Percentiles rank a stretch among this genome's conserved stretches.
phyloP scores from a whole-genome alignment of 176 grass and related monocot species.

The Canna indica region DNA sequence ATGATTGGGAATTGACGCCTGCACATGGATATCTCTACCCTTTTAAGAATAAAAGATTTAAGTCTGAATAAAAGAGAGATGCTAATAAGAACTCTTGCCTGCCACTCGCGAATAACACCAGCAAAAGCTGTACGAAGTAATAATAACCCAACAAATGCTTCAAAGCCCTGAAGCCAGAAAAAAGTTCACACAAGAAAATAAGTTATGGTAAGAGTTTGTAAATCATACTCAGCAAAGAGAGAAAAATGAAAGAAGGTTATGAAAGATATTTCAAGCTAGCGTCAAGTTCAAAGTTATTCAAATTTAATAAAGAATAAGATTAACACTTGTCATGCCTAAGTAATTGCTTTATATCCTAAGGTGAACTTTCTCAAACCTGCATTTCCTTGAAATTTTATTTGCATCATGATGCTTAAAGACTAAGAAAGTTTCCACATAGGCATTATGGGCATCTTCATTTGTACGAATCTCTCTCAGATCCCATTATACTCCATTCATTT shows the following conservation, averaged over 20 bases:
- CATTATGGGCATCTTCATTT: not conserved
- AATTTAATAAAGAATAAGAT: not conserved
- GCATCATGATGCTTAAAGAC: no score
- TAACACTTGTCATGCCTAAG: not conserved
- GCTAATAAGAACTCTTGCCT: constrained; percentile 43
- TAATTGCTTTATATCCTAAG: not conserved
- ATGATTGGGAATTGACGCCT: not conserved
- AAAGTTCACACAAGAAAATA: constrained; percentile 4
- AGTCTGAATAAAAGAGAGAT: constrained; percentile 7
- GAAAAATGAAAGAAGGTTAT: not conserved
- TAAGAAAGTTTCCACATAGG: not conserved
- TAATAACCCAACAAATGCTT: constrained; percentile 78
- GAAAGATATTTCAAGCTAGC: not conserved
- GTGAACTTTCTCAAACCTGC: not conserved
- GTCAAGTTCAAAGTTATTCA: not conserved
- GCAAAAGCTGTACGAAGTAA: constrained; percentile 63
- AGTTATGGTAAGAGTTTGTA: not conserved
- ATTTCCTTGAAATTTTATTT: no score
- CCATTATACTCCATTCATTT: not conserved
- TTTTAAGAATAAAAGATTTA: not conserved
- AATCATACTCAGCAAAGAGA: not conserved
- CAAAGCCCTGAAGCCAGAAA: constrained; percentile 58
- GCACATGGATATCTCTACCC: not conserved
- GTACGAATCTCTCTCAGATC: not conserved
- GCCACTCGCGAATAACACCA: constrained; percentile 67